A percentile compares a stretch with the other conserved stretches of the same genome.
Evolutionary conservation across 495 filamentous ascomycete genomes (phyloP).

Genomic region (Talaromyces ruber): DNA sequence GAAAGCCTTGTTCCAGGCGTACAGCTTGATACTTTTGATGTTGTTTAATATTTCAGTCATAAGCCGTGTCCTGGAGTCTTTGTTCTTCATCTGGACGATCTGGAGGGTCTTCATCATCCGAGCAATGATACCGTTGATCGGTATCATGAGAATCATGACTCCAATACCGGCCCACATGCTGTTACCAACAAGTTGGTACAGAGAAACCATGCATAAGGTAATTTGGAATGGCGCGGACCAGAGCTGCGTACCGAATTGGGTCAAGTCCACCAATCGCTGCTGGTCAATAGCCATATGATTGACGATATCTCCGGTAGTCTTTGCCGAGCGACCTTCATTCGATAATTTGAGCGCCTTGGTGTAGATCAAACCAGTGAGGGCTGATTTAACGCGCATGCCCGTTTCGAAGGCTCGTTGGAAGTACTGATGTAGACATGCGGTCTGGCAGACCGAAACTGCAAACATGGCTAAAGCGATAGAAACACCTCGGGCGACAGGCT

Average conservation of each 20-base stretch:
- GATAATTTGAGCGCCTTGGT: constrained; percentile 82
- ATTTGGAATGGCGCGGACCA: constrained; percentile 99
- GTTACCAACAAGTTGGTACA: constrained; percentile 86
- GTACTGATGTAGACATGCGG: constrained; percentile 79
- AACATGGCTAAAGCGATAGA: constrained; percentile 94
- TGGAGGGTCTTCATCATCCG: constrained; percentile 89
- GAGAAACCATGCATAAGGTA: constrained; percentile 82
- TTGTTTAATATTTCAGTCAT: constrained; percentile 99
- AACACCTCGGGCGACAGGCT: constrained; percentile 75
- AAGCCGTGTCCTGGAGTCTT: constrained; percentile 83
- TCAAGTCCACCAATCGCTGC: constrained; percentile 87
- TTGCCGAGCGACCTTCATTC: constrained; percentile 82
- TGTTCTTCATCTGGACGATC: constrained; percentile 98
- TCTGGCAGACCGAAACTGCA: constrained; percentile 74
- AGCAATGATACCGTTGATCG: constrained; percentile 89
- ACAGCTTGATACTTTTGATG: constrained; percentile 98
- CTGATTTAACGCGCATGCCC: constrained; percentile 91
- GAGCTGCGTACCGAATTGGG: constrained; percentile 88
- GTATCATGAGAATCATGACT: constrained; percentile 97
- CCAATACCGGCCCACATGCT: constrained; percentile 96
- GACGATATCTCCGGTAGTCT: constrained; percentile 96
- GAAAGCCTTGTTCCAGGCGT: constrained; percentile 94
- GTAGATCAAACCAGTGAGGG: constrained; percentile 85
- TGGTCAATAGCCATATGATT: constrained; percentile 99
- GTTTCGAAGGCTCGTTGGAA: constrained; percentile 93